Conservation (phyloP, 129 eudicot genomes). For the Tagetes erecta region DNA sequence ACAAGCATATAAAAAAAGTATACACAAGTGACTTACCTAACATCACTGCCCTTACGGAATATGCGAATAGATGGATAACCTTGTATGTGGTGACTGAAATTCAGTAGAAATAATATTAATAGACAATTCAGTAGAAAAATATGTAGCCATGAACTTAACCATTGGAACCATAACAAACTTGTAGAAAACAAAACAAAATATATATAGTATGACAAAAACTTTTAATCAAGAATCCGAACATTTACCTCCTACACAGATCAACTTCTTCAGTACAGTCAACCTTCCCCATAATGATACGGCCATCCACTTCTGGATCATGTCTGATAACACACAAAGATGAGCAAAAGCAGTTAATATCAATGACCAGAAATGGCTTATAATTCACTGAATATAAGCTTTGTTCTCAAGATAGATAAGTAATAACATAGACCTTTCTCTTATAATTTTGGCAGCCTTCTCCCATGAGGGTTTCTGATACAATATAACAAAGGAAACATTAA, state of each 20-base stretch:
- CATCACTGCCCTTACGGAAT: slow-evolving; percentile 89
- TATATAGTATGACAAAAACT: background rate
- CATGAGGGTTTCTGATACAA: slow-evolving; percentile 89
- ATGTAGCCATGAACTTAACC: background rate
- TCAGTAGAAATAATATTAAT: slow-evolving; percentile 18
- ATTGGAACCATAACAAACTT: slow-evolving; percentile 23
- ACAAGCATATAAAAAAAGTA: background rate
- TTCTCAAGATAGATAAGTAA: slow-evolving; percentile 16
- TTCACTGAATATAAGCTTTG: background rate
- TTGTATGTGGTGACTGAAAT: slow-evolving; percentile 93
- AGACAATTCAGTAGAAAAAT: background rate
- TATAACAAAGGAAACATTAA: slow-evolving; percentile 1
- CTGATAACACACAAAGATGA: slow-evolving; percentile 47
- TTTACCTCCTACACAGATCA: slow-evolving; percentile 88
- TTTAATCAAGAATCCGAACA: background rate
- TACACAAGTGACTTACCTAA: slow-evolving; percentile 44
- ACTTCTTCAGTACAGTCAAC: slow-evolving; percentile 95
- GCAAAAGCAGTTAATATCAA: slow-evolving; percentile 11
- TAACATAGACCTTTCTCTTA: slow-evolving; percentile 65
- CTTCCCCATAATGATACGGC: slow-evolving; percentile 85
- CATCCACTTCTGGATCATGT: slow-evolving; percentile 90
- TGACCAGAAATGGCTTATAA: slow-evolving; percentile 16
- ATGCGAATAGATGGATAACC: slow-evolving; percentile 98
- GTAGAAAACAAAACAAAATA: background rate
- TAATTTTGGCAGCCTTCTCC: slow-evolving; percentile 96